Base-by-base conservation (phyloP, 2,329 filamentous ascomycete genomes). In the Chrysosphaeria jannelii region DNA sequence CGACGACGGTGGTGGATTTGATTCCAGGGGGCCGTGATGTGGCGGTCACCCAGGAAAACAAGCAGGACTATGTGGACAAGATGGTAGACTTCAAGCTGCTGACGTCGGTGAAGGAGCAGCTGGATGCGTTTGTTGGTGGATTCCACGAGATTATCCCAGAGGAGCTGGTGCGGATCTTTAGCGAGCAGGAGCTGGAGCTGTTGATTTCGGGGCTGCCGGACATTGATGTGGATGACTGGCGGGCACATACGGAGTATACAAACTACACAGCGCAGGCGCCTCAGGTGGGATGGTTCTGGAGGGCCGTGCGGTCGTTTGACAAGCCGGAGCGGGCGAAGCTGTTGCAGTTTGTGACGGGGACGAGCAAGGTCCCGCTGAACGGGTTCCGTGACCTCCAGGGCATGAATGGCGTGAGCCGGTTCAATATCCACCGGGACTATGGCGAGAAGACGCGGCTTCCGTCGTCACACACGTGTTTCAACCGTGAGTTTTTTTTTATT, bases 201-300 rank as follows among this genome's bases (percentile, higher is more conserved):
- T 56, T 97, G 29, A 97, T 97, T 39, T 97, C 85, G 23, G 85
- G 85, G 39, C 57, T 97, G 24, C 85, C 85, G 2, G 85, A 97
- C 39, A 91, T 97, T 34, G 81, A 97, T 35, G 64, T 93, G 19
- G 85, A 97, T 38, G 85, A 97, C 47, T 97, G 85, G 85, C 91
- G 90, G 59, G 78, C 74, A 47, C 90, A 91, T 46, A 89, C 81
- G 3, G 88, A 97, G 40, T 93, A 97, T 37, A 81, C 93, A 46
- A 93, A 93, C 45, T 97, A 97, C 49, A 76, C 64, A 4, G 69
- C 75, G 15, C 81, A 79, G 1, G 91, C 85, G 3, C 74, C 76
- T 21, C 88, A 97, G 42, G 90, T 97, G 28, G 79, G 93, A 43
- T 97, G 85, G 85, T 97, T 97, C 62, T 97, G 85, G 85, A 70